phyloP scores from a whole-genome alignment of 371 early-diverging fungal genomes.

The Apophysomyces sp. region DNA sequence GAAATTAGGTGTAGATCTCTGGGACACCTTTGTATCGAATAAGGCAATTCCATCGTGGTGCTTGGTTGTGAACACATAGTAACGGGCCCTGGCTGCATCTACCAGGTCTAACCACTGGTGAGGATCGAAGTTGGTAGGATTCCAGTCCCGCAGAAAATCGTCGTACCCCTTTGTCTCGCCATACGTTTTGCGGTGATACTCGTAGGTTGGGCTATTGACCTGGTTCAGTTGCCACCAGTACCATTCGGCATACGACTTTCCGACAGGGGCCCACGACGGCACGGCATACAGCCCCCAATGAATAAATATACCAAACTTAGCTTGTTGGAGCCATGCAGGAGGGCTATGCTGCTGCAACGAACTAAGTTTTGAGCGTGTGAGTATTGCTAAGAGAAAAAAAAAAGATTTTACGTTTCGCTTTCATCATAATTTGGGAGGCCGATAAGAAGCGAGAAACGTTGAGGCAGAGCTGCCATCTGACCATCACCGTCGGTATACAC shows the following conservation, averaged over 20 bases:
- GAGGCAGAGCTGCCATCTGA: not conserved
- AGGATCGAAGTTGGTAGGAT: conserved; percentile 24
- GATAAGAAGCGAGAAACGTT: not conserved
- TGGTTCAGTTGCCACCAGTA: conserved; percentile 38
- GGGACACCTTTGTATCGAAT: conserved; percentile 30
- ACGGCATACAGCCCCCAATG: conserved; percentile 40
- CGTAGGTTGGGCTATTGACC: conserved; percentile 19
- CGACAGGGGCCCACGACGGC: conserved; percentile 39
- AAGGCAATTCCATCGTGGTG: conserved; percentile 44
- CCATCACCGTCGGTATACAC: not conserved
- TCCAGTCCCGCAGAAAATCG: conserved; percentile 23
- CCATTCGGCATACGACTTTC: conserved; percentile 36
- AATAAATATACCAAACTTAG: conserved; percentile 40
- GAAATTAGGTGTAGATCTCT: conserved; percentile 21
- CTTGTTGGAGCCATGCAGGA: conserved; percentile 28
- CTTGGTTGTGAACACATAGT: conserved; percentile 40
- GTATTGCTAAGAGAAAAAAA: not conserved
- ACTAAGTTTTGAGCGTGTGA: not conserved
- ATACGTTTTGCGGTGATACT: conserved; percentile 21
- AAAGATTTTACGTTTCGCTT: not conserved
- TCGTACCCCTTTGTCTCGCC: conserved; percentile 32
- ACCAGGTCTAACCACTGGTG: conserved; percentile 26
- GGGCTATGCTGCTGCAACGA: conserved; percentile 20
- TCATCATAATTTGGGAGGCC: not conserved
- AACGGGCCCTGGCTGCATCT: conserved; percentile 20